These are phyloP conservation scores for Manihot esculenta DNA, from an alignment of 441 rosid species.

Conservation along the genomic window DNA sequence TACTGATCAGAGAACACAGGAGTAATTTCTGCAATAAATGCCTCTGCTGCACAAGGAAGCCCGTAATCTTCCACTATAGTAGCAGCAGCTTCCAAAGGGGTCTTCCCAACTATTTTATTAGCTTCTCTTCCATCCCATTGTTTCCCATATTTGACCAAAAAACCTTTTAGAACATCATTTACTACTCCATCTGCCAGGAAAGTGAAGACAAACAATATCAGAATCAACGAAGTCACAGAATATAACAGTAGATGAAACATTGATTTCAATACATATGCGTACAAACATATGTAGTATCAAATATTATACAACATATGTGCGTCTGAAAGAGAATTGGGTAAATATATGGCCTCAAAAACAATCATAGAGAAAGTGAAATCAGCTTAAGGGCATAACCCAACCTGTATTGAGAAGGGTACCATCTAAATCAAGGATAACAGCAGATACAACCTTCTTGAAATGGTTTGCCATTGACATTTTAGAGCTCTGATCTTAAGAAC, in stretches of 20 bases:
- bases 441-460: slow-evolving; percentile 54
- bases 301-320: neutral
- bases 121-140: slow-evolving; percentile 92
- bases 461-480: slow-evolving; percentile 41
- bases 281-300: neutral
- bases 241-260: neutral
- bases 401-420: slow-evolving; percentile 88
- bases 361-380: neutral
- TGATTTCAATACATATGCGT: neutral
- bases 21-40: slow-evolving; percentile 53
- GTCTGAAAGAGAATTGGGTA: neutral
- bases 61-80: slow-evolving; percentile 73
- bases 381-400: slow-evolving; percentile 9
- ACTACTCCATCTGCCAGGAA: slow-evolving; percentile 63
- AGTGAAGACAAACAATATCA: slow-evolving; percentile 12
- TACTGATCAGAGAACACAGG: slow-evolving; percentile 70
- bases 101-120: slow-evolving; percentile 57
- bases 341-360: neutral
- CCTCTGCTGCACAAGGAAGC: slow-evolving; percentile 69
- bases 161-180: slow-evolving; percentile 54
- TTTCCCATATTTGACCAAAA: slow-evolving; percentile 68
- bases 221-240: neutral
- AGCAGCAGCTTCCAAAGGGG: slow-evolving; percentile 74
- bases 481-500: neutral
- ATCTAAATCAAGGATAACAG: slow-evolving; percentile 81